Percentiles rank a stretch among this genome's conserved stretches.
Conservation (phyloP, 495 filamentous ascomycete genomes). For the Aspergillus panamensis region DNA sequence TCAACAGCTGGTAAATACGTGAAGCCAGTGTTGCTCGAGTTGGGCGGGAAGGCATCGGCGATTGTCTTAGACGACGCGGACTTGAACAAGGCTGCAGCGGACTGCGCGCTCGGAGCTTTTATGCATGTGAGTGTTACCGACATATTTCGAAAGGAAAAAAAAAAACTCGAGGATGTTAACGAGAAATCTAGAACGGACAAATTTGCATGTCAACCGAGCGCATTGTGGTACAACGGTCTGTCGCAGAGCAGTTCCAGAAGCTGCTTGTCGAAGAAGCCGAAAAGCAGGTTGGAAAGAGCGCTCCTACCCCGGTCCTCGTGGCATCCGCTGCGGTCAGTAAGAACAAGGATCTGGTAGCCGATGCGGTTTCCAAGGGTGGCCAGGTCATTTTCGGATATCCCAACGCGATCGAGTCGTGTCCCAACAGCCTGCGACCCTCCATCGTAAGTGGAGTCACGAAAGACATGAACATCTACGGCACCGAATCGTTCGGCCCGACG, state of each 20-base stretch:
- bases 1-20: slow-evolving; percentile 51
- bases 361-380: slow-evolving; percentile 69
- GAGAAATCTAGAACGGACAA: slow-evolving; percentile 58
- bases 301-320: slow-evolving; percentile 59
- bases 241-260: slow-evolving; percentile 63
- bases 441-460: slow-evolving; percentile 66
- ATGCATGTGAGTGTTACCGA: slow-evolving; percentile 41
- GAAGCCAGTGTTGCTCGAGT: slow-evolving; percentile 60
- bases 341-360: slow-evolving; percentile 60
- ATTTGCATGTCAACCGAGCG: slow-evolving; percentile 92
- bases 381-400: slow-evolving; percentile 58
- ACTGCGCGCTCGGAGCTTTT: slow-evolving; percentile 51
- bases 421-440: slow-evolving; percentile 65
- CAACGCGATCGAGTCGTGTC: slow-evolving; percentile 40
- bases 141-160: not conserved
- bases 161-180: slow-evolving; percentile 7
- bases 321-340: slow-evolving; percentile 58
- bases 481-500: slow-evolving; percentile 80
- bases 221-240: slow-evolving; percentile 71
- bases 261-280: slow-evolving; percentile 45
- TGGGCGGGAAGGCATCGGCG: slow-evolving; percentile 59
- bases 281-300: slow-evolving; percentile 46
- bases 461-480: slow-evolving; percentile 79
- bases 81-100: slow-evolving; percentile 51
- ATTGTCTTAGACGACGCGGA: slow-evolving; percentile 59